Conservation (phyloP, 306 rosid genomes). For the Vigna unguiculata region DNA sequence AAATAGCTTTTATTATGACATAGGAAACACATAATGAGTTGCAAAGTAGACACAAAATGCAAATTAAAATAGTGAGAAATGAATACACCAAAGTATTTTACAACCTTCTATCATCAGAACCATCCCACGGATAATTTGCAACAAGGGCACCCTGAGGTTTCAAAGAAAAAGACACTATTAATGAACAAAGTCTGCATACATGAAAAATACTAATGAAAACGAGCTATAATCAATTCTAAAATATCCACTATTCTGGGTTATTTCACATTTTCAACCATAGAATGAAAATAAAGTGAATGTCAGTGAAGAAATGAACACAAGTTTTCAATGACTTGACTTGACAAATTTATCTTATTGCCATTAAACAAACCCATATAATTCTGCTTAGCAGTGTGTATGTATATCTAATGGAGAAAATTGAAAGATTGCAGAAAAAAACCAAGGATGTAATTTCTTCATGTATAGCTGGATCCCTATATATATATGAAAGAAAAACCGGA, state of each 20-base stretch:
- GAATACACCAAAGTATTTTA: conserved; percentile 18
- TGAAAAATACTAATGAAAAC: conserved; percentile 13
- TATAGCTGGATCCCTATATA: conserved; percentile 27
- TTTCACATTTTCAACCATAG: conserved; percentile 23
- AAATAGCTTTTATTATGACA: neutral
- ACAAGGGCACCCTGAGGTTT: conserved; percentile 86
- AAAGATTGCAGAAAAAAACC: conserved; percentile 20
- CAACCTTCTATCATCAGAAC: conserved; percentile 79
- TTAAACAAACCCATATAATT: conserved; percentile 27
- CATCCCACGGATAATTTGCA: conserved; percentile 99
- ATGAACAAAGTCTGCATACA: conserved; percentile 29
- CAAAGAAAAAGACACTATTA: conserved; percentile 24
- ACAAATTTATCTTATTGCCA: conserved; percentile 20
- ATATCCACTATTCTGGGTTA: conserved; percentile 26
- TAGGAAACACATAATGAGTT: neutral
- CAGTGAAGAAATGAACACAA: conserved; percentile 21
- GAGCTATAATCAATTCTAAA: conserved; percentile 29
- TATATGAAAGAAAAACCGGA: conserved; percentile 28
- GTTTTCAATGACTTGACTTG: conserved; percentile 16
- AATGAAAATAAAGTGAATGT: conserved; percentile 29
- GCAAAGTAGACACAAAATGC: conserved; percentile 13
- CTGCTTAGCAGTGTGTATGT: neutral
- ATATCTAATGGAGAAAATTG: conserved; percentile 20
- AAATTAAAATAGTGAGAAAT: neutral
- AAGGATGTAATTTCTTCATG: conserved; percentile 34